These are phyloP conservation scores for Trametes versicolor DNA, from an alignment of 1,284 basidiomycete genomes.

Conservation along the genomic window DNA sequence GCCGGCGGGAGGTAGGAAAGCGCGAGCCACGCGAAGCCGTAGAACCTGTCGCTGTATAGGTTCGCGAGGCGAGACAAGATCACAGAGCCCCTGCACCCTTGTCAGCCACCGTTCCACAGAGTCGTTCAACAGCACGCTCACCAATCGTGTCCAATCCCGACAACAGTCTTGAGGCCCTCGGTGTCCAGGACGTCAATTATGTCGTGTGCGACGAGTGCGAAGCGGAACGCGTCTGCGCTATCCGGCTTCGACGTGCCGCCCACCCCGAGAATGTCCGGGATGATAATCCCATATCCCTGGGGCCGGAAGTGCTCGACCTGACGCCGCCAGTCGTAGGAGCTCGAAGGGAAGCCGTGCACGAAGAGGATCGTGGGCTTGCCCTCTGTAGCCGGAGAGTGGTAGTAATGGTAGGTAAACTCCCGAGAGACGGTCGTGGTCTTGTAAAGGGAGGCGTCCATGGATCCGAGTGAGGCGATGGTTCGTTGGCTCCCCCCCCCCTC, in stretches of 20 bases:
- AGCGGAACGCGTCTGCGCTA: constrained; percentile 48
- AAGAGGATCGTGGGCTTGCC: constrained; percentile 53
- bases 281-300: constrained; percentile 56
- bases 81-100: constrained; percentile 48
- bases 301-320: constrained; percentile 53
- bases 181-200: constrained; percentile 57
- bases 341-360: constrained; percentile 58
- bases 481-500: neutral
- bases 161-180: constrained; percentile 47
- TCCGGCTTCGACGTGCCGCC: constrained; percentile 57
- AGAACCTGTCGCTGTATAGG: constrained; percentile 49
- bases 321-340: constrained; percentile 54
- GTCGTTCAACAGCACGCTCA: constrained; percentile 25
- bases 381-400: constrained; percentile 39
- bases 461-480: neutral
- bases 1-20: constrained; percentile 49
- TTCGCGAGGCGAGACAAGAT: constrained; percentile 50
- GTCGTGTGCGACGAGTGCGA: constrained; percentile 50
- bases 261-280: constrained; percentile 62
- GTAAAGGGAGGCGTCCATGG: constrained; percentile 44
- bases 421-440: constrained; percentile 47
- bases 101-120: neutral
- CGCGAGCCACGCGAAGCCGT: constrained; percentile 52
- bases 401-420: constrained; percentile 52
- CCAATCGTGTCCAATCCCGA: constrained; percentile 62